Conservation (phyloP, 2,329 filamentous ascomycete species). For the Stachybotrys elegans region DNA sequence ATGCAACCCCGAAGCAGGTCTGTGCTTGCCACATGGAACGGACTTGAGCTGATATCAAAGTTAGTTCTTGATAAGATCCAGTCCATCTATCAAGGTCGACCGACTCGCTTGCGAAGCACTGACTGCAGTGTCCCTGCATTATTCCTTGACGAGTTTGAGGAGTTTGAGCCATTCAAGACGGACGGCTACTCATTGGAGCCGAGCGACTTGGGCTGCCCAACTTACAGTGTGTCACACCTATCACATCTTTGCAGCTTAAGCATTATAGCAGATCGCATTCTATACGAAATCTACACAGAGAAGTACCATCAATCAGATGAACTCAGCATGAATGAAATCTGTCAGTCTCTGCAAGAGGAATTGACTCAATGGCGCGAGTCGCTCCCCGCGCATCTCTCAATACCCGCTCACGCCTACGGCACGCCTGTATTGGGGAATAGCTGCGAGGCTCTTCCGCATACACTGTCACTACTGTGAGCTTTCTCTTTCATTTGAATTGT, state of each 20-base stretch:
- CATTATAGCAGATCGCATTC: slow-evolving; percentile 37
- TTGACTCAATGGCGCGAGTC: slow-evolving; percentile 33
- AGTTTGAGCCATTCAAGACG: slow-evolving; percentile 41
- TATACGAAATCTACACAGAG: slow-evolving; percentile 37
- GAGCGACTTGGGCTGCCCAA: slow-evolving; percentile 26
- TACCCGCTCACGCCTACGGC: slow-evolving; percentile 21
- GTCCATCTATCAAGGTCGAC: slow-evolving; percentile 34
- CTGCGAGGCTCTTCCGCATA: slow-evolving; percentile 13
- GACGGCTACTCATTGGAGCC: slow-evolving; percentile 27
- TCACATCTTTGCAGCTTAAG: slow-evolving; percentile 35
- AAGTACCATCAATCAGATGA: slow-evolving; percentile 21
- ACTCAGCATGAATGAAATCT: slow-evolving; percentile 22
- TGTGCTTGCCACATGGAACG: too few relatives aligned
- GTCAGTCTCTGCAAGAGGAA: slow-evolving; percentile 28
- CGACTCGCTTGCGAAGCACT: slow-evolving; percentile 34
- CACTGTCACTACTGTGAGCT: slow-evolving; percentile 1
- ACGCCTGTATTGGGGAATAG: too few relatives aligned
- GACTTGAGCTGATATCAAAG: too few relatives aligned
- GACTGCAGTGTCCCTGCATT: slow-evolving; percentile 39
- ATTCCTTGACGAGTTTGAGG: slow-evolving; percentile 43
- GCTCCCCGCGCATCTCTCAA: slow-evolving; percentile 31
- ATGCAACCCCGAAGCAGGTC: not conserved
- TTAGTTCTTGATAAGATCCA: not conserved
- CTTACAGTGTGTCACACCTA: slow-evolving; percentile 36
- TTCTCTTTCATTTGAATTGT: not conserved